Evolutionary conservation across 164 flowering plant species (phyloP).

Genomic region (Stephania yunnanensis): DNA sequence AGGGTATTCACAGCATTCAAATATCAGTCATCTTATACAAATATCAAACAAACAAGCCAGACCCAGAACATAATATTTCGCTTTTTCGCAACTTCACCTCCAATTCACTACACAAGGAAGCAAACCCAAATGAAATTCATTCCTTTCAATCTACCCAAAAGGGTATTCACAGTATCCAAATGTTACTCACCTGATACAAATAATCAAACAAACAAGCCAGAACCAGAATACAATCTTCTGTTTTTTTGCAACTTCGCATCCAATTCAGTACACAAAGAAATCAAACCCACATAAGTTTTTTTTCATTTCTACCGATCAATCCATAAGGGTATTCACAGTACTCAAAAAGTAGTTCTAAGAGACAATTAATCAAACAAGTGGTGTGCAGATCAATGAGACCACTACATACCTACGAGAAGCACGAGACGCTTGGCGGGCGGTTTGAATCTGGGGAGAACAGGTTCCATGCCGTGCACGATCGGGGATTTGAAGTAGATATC

Average conservation of each 20-base stretch:
- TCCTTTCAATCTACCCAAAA: not conserved
- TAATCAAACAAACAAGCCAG: conserved; percentile 8
- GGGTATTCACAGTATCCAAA: not conserved
- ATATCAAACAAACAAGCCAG: conserved; percentile 8
- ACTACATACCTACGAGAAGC: conserved; percentile 56
- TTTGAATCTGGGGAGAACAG: conserved; percentile 56
- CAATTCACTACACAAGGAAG: too few relatives aligned
- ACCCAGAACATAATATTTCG: not conserved
- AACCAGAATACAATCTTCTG: not conserved
- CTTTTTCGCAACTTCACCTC: too few relatives aligned
- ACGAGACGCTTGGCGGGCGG: conserved; percentile 95
- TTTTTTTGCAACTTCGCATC: too few relatives aligned
- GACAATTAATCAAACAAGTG: conserved; percentile 10
- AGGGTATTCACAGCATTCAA: not conserved
- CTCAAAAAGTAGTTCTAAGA: not conserved
- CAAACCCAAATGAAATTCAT: too few relatives aligned
- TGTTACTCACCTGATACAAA: not conserved
- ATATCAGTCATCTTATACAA: not conserved
- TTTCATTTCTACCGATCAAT: not conserved
- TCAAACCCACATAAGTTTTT: not conserved
- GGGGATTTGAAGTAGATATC: conserved; percentile 95
- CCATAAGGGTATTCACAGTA: not conserved
- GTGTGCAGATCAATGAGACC: not conserved
- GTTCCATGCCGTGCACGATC: conserved; percentile 95
- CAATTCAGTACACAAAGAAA: too few relatives aligned